Evolutionary conservation across 2,329 filamentous ascomycete species (phyloP).

Genomic region (Didymella glomerata): DNA sequence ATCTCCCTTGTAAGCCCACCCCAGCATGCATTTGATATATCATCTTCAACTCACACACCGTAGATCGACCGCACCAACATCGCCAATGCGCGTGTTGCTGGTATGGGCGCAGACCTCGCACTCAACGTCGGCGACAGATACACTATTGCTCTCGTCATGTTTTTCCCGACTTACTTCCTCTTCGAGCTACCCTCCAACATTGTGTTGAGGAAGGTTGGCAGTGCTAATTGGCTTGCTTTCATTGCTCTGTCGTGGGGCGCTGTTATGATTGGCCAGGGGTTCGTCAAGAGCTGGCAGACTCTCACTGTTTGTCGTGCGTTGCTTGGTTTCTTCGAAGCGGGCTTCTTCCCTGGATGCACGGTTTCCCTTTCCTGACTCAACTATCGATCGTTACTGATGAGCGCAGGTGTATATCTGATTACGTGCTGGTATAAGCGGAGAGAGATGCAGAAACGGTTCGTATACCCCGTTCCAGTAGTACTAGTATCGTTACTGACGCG

Average conservation of each 20-base stretch:
- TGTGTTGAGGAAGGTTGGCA: constrained; percentile 37
- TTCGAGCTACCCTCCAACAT: constrained; percentile 38
- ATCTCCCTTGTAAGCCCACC: constrained; percentile 49
- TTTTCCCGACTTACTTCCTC: constrained; percentile 40
- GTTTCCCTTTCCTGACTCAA: no score
- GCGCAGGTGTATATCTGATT: constrained; percentile 30
- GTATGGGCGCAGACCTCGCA: constrained; percentile 37
- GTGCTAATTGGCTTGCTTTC: constrained; percentile 40
- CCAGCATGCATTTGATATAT: not conserved
- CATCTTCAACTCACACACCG: not conserved
- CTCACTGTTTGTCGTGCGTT: constrained; percentile 34
- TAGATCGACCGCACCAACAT: constrained; percentile 23
- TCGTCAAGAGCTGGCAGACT: constrained; percentile 35
- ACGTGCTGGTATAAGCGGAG: constrained; percentile 41
- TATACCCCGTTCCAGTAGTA: not conserved
- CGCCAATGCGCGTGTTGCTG: constrained; percentile 38
- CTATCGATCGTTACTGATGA: not conserved
- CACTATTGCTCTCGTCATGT: constrained; percentile 36
- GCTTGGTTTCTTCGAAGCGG: constrained; percentile 37
- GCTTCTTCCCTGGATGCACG: constrained; percentile 42
- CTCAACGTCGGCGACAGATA: constrained; percentile 36
- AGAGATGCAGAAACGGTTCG: constrained; percentile 36
- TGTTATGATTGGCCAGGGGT: constrained; percentile 41
- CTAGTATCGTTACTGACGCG: constrained; percentile 1
- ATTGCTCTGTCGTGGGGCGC: constrained; percentile 38